Evolutionary conservation across 1,139 yeast genomes (phyloP).

Genomic region (Pichia inconspicua): DNA sequence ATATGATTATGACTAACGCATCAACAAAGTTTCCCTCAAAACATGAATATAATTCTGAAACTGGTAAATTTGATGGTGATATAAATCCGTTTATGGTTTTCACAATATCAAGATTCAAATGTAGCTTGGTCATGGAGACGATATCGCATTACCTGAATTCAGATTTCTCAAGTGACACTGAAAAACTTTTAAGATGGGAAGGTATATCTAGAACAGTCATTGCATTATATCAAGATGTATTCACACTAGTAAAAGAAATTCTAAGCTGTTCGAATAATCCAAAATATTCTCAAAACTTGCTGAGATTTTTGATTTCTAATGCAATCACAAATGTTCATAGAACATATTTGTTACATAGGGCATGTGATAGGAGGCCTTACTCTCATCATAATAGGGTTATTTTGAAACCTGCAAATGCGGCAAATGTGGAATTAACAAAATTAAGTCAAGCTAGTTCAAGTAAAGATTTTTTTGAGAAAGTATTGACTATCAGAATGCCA

Average conservation of each 20-base stretch:
- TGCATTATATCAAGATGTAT: conserved; percentile 14
- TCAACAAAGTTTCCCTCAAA: conserved; percentile 16
- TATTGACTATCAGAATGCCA: conserved; percentile 9
- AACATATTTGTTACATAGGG: conserved; percentile 12
- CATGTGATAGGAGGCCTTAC: conserved; percentile 12
- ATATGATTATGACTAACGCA: conserved; percentile 16
- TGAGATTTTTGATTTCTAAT: conserved; percentile 13
- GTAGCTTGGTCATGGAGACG: conserved; percentile 16
- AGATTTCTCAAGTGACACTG: conserved; percentile 12
- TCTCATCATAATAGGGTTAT: conserved; percentile 14
- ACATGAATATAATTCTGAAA: conserved; percentile 10
- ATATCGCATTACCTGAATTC: conserved; percentile 15
- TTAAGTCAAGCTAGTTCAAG: conserved; percentile 8
- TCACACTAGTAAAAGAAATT: conserved; percentile 11
- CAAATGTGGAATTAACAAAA: conserved; percentile 7
- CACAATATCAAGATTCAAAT: conserved; percentile 13
- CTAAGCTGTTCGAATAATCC: conserved; percentile 10
- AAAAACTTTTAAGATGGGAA: conserved; percentile 12
- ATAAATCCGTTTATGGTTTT: conserved; percentile 15
- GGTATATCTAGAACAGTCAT: conserved; percentile 11
- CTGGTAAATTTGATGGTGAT: conserved; percentile 13
- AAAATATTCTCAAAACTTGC: conserved; percentile 8
- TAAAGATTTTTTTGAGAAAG: conserved; percentile 10
- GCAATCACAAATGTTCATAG: conserved; percentile 10
- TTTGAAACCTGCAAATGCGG: conserved; percentile 8